Percentiles rank a stretch among this genome's conserved stretches.
Evolutionary conservation across 768 basidiomycete genomes (phyloP).

Genomic region (Pleurotus sapidus): DNA sequence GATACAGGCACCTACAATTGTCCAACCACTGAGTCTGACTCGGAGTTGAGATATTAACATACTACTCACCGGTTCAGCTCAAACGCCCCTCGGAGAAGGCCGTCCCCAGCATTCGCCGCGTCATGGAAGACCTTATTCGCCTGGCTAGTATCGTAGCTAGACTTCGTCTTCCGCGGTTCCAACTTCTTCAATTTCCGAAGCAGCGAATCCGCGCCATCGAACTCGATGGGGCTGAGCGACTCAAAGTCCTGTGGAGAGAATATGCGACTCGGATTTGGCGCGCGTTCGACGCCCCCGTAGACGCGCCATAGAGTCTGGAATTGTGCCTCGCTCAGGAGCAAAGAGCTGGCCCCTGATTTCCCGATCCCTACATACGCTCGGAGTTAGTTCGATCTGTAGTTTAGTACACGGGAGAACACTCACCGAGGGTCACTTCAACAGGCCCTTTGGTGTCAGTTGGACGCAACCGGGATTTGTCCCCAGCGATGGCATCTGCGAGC

Average conservation of each 20-base stretch:
- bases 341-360: not conserved
- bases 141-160: slow-evolving; percentile 1
- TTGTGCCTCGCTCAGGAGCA: not conserved
- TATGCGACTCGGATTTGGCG: not conserved
- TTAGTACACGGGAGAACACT: not conserved
- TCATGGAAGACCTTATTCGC: not conserved
- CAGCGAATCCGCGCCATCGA: not conserved
- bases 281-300: not conserved
- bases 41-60: not conserved
- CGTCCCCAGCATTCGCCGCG: not conserved
- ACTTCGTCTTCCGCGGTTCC: not conserved
- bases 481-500: not conserved
- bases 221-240: slow-evolving; percentile 3
- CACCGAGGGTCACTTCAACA: not conserved
- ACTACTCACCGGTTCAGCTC: slow-evolving; percentile 1
- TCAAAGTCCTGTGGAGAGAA: not conserved
- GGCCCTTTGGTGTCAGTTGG: not conserved
- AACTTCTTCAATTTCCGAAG: not conserved
- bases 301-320: not conserved
- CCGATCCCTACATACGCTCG: not conserved
- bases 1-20: not conserved
- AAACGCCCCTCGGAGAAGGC: not conserved
- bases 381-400: no score
- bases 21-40: not conserved
- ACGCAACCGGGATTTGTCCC: not conserved